These are phyloP conservation scores for Capronia americana DNA, from an alignment of 2,329 filamentous ascomycete genomes.

Conservation along the genomic window DNA sequence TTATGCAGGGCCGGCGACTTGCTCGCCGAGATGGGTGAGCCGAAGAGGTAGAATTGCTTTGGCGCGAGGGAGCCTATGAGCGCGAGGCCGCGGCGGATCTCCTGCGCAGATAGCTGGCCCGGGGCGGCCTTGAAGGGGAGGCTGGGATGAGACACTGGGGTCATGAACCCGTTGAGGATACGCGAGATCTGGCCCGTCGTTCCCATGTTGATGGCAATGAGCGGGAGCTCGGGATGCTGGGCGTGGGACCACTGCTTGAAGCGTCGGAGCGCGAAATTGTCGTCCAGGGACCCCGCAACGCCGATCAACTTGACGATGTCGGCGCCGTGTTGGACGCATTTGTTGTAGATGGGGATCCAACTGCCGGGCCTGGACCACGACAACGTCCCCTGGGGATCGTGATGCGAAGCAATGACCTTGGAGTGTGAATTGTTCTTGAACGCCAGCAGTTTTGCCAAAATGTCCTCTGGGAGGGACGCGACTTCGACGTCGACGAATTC, in stretches of 20 bases:
- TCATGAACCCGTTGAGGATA: constrained; percentile 90
- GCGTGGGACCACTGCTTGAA: constrained; percentile 80
- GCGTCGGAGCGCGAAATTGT: constrained; percentile 82
- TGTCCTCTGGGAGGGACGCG: constrained; percentile 73
- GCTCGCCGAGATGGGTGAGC: constrained; percentile 80
- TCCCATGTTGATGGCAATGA: constrained; percentile 98
- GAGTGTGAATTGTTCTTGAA: constrained; percentile 73
- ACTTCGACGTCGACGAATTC: constrained; percentile 96
- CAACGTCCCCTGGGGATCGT: constrained; percentile 78
- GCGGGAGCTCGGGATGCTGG: constrained; percentile 72
- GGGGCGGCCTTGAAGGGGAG: constrained; percentile 94
- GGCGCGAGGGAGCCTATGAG: constrained; percentile 78
- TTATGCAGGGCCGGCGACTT: constrained; percentile 92
- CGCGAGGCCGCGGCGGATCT: constrained; percentile 80
- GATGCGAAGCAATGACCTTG: constrained; percentile 92
- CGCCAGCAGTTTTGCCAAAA: constrained; percentile 67
- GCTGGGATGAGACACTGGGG: constrained; percentile 86
- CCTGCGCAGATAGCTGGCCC: constrained; percentile 86
- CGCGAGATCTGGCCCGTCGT: constrained; percentile 83
- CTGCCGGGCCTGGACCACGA: constrained; percentile 86
- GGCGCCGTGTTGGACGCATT: constrained; percentile 78
- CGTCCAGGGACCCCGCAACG: constrained; percentile 73
- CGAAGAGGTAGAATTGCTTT: constrained; percentile 85
- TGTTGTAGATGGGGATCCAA: constrained; percentile 90
- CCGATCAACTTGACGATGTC: constrained; percentile 96